Base-by-base conservation (phyloP, 805 yeast genomes). In the Ogataea nakhonphanomensis region DNA sequence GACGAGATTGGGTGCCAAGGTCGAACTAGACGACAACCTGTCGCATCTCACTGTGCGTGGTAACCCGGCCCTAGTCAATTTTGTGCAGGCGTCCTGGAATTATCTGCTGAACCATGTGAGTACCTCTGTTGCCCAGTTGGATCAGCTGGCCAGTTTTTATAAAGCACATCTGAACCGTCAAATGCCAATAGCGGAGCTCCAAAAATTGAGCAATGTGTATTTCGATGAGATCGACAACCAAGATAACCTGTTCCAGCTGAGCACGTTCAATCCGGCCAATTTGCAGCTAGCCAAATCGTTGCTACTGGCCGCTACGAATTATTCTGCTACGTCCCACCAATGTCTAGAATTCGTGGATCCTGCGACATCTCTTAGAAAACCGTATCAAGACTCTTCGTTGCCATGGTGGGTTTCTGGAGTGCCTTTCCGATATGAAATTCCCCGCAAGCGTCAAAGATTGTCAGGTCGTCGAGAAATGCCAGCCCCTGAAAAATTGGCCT, bases 31-130 rank as follows among this genome's bases (percentile, higher is more conserved):
- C 22, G 43, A 54, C 1, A 54, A 55, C 11, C 50, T 57, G 7
- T 44, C 44, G 15, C 57, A 55, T 29, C 40, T 65, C 28, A 48
- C 53, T 7, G 58, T 63, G 4, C 50, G 51, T 35, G 67, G 66
- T 2, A 50, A 53, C 12, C 44, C 48, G 12, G 43, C 50, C 13
- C 51, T 58, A 13, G 53, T 59, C 3, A 50, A 57, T 25, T 63
- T 58, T 50, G 66, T 65, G 3, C 59, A 55, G 37, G 59, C 65
- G 1, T 53, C 61, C 5, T 61, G 66, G 63, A 60, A 57, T 33
- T 51, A 57, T 25, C 44, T 64, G 30, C 48, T 64, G 22, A 58
- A 58, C 37, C 47, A 51, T 14, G 48, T 56, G 6, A 49, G 53
- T 9, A 47, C 56, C 5, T 43, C 46, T 5, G 43, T 51, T 8